These are phyloP conservation scores for Balakata baccata DNA, from an alignment of 345 rosid species.

Conservation along the genomic window DNA sequence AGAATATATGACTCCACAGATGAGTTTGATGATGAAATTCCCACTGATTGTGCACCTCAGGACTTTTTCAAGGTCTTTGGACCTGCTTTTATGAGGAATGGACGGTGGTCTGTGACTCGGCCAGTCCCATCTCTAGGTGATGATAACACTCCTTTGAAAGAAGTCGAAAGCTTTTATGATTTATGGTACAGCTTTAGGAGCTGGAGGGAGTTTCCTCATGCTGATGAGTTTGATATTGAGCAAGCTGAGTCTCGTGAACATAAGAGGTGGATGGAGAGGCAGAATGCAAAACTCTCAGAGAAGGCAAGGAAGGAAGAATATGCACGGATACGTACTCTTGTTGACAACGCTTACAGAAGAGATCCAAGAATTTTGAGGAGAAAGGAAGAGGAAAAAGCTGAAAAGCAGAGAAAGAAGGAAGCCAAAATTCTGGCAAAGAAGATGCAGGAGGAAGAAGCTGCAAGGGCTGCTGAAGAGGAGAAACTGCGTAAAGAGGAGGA, in stretches of 20 bases:
- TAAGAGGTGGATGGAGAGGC: slow-evolving; percentile 99
- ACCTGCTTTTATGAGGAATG: slow-evolving; percentile 96
- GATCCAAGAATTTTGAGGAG: slow-evolving; percentile 83
- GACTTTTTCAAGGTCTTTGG: slow-evolving; percentile 96
- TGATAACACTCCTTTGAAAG: slow-evolving; percentile 59
- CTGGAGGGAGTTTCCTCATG: slow-evolving; percentile 99
- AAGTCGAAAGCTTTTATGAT: slow-evolving; percentile 73
- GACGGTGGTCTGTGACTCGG: slow-evolving; percentile 89
- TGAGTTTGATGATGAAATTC: slow-evolving; percentile 96
- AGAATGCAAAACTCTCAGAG: slow-evolving; percentile 76
- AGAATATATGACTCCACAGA: slow-evolving; percentile 92
- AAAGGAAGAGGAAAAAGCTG: slow-evolving; percentile 82
- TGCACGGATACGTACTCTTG: slow-evolving; percentile 74
- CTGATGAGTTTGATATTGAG: slow-evolving; percentile 91
- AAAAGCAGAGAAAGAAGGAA: slow-evolving; percentile 82
- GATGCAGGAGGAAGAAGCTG: slow-evolving; percentile 87
- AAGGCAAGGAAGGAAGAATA: slow-evolving; percentile 95
- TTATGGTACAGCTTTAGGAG: slow-evolving; percentile 93
- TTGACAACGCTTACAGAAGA: slow-evolving; percentile 86
- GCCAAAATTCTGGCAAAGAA: slow-evolving; percentile 79
- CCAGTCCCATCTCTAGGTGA: slow-evolving; percentile 76
- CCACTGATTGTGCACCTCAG: slow-evolving; percentile 74
- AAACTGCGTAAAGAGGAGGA: slow-evolving; percentile 70
- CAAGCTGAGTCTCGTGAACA: slow-evolving; percentile 97
- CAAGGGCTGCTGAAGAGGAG: slow-evolving; percentile 80